phyloP scores from a whole-genome alignment of 306 rosid genomes.

The Vigna trinervia region DNA sequence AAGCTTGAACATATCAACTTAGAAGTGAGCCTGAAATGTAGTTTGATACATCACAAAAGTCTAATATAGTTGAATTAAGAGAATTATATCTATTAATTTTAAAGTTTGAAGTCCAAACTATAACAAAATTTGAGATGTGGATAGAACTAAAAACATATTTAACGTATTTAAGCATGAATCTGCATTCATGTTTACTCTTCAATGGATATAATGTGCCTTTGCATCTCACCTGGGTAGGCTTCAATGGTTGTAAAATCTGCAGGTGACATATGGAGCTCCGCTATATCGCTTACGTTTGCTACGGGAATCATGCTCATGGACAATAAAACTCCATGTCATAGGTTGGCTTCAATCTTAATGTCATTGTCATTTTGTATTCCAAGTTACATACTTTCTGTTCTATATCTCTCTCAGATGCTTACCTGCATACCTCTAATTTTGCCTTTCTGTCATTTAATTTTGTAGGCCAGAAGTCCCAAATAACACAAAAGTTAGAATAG shows the following conservation, averaged over 20 bases:
- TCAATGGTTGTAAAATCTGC: conserved; percentile 46
- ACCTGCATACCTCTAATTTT: conserved; percentile 21
- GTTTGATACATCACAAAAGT: too few species aligned
- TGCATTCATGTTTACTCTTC: conserved; percentile 31
- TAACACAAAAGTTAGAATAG: neutral
- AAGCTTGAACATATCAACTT: too few species aligned
- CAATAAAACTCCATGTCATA: conserved; percentile 88
- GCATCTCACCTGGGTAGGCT: conserved; percentile 23
- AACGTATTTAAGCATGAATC: neutral
- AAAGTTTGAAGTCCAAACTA: too few species aligned
- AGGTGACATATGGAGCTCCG: conserved; percentile 93
- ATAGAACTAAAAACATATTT: too few species aligned
- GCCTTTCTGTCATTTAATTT: conserved; percentile 26
- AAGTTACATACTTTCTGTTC: neutral
- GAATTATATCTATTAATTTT: too few species aligned
- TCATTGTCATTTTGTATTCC: conserved; percentile 24
- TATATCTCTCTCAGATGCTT: neutral
- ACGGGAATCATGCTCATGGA: conserved; percentile 66
- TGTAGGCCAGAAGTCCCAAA: conserved; percentile 7
- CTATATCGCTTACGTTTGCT: conserved; percentile 65
- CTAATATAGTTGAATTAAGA: too few species aligned
- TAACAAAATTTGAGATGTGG: too few species aligned
- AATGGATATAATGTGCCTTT: conserved; percentile 16
- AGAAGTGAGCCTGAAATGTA: too few species aligned
- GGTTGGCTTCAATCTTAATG: conserved; percentile 56